These are phyloP conservation scores for Arctium lappa DNA, from an alignment of 129 eudicot genomes.

Conservation along the genomic window DNA sequence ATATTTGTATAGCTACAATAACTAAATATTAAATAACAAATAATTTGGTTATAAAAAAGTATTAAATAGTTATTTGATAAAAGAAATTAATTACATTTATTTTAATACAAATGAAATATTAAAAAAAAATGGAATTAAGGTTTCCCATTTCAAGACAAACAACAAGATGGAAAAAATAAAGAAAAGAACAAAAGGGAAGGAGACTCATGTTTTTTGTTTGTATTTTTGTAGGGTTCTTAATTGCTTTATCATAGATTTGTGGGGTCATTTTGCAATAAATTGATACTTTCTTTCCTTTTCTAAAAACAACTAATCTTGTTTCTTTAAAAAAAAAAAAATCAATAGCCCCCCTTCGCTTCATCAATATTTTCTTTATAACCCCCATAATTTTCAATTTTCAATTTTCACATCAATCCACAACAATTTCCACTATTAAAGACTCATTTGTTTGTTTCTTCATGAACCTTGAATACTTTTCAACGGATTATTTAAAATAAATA, in stretches of 20 bases:
- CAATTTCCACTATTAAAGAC: background rate
- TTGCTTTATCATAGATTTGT: background rate
- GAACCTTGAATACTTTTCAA: background rate
- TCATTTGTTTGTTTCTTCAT: background rate
- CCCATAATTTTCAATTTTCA: background rate
- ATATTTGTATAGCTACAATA: background rate
- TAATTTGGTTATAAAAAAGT: background rate
- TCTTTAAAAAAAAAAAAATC: background rate
- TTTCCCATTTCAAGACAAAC: constrained; percentile 6
- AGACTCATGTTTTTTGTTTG: background rate
- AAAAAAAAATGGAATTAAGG: background rate
- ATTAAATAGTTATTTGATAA: background rate
- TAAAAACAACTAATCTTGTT: background rate
- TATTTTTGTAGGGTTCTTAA: background rate
- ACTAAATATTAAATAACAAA: background rate
- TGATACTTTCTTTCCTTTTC: background rate
- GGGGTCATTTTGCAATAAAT: constrained; percentile 1
- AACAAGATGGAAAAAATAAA: constrained; percentile 1
- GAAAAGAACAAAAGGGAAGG: constrained; percentile 7
- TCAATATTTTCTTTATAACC: background rate
- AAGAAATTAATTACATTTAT: background rate
- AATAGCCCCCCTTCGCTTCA: background rate
- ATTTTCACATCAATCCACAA: background rate
- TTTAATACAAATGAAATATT: background rate
- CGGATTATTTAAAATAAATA: no score